phyloP scores from a whole-genome alignment of 1,284 basidiomycete species.

The Lentinula novae-zelandiae region DNA sequence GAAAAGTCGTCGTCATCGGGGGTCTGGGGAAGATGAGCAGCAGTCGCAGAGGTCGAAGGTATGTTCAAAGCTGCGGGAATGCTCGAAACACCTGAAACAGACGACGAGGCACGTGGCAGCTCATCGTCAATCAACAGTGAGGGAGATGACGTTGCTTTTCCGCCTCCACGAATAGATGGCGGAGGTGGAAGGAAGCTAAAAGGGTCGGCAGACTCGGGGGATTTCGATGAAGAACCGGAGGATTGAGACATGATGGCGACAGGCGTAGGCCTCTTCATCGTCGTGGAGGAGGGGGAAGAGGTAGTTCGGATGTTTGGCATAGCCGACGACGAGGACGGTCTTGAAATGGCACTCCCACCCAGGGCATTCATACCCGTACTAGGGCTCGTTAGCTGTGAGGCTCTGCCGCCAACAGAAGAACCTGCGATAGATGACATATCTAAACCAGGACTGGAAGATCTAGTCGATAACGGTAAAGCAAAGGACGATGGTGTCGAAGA shows the following conservation, averaged over 20 bases:
- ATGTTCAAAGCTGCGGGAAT: background rate
- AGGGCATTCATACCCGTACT: background rate
- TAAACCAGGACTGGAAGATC: background rate
- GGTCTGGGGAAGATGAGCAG: background rate
- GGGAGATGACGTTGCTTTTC: conserved; percentile 10
- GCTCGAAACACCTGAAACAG: background rate
- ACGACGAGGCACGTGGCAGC: background rate
- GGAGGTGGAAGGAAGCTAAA: conserved; percentile 22
- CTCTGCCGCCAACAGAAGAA: background rate
- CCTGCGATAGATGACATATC: background rate
- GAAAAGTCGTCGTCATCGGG: conserved; percentile 34
- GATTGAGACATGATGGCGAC: conserved; percentile 27
- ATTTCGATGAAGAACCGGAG: conserved; percentile 2
- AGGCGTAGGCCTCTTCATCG: conserved; percentile 16
- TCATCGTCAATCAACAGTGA: conserved; percentile 2
- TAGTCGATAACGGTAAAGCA: background rate
- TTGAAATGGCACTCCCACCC: background rate
- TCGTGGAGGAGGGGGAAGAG: background rate
- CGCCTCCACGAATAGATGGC: conserved; percentile 19
- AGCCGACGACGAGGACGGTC: background rate
- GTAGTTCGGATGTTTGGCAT: background rate
- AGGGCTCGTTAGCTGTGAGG: background rate
- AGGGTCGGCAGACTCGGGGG: conserved; percentile 1
- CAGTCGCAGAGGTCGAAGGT: background rate
- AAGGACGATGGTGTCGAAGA: background rate